Base-by-base conservation (phyloP, 768 basidiomycete species). In the Podaxis mareebaensis region DNA sequence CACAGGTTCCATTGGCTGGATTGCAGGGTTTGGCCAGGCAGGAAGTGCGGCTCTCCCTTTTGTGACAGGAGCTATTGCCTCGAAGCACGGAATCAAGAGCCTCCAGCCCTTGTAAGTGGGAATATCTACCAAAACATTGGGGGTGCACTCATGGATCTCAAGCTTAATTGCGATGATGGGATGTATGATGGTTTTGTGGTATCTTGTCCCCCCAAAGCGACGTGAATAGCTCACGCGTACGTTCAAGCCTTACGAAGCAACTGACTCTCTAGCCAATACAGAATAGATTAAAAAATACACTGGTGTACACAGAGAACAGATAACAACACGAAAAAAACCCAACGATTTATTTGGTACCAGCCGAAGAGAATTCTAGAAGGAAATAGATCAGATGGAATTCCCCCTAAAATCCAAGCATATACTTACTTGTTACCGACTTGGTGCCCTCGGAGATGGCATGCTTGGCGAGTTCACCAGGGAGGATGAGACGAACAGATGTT, bases 371-470 rank as follows among this genome's bases (percentile, higher is more conserved):
- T 53, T 66, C 65, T 63, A 46, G 15, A 52, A 51, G 3, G 49
- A 30, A 22, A 20, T 3, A 3, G 4, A 24, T 56, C 36, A 36
- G 24, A 42, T 40, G 7, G 28, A 36, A 8, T 6, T 15, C 20
- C 15, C 22, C 20, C n/a, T 13, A n/a, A 24, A 61, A 15, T 65
- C 39, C 38, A 53, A 17, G 15, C 40, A 28, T 24, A 51, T 0
- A 61, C 85, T 66, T 66, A 87, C 86, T 83, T 61, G 81, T 83
- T n/a, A 83, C 81, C 17, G 80, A 81, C 72, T 83, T 83, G 57
- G 82, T 83, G 63, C 96, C 96, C 77, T 99, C 96, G 28, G 94
- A 96, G 76, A 98, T 97, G 57, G 96, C 96, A 74, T 99, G 96
- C 83, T 99, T 99, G 72, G 95, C 92, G 46, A 99, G 87, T 79